phyloP scores from a whole-genome alignment of 1,284 basidiomycete species.

The Polyporus tsugae region DNA sequence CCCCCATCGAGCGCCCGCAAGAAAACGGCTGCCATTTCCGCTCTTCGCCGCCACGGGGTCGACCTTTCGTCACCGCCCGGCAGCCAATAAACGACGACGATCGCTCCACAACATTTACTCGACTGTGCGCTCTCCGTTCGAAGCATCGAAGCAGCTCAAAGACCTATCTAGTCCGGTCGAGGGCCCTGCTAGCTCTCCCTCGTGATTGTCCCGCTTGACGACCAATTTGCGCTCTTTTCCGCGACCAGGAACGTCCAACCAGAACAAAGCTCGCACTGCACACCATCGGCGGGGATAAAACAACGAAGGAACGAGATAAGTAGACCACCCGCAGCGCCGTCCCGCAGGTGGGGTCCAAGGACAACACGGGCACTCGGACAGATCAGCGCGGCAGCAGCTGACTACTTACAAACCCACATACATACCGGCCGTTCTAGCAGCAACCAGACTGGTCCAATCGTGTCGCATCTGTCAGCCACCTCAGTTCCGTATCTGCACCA shows the following conservation, averaged over 20 bases:
- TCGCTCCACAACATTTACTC: conserved; percentile 3
- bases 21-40: conserved; percentile 5
- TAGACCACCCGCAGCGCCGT: background rate
- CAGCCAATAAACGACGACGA: background rate
- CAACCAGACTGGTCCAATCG: conserved; percentile 7
- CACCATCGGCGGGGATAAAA: background rate
- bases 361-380: conserved; percentile 1
- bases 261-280: background rate
- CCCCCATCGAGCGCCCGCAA: background rate
- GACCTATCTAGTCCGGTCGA: conserved; percentile 7
- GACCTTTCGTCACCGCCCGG: conserved; percentile 3
- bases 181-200: background rate
- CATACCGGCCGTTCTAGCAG: conserved; percentile 10
- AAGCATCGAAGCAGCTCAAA: background rate
- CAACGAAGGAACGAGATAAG: background rate
- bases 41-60: background rate
- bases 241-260: background rate
- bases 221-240: background rate
- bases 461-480: conserved; percentile 5
- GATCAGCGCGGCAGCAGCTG: conserved; percentile 9
- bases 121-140: conserved; percentile 5
- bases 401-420: background rate
- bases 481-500: background rate
- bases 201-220: conserved; percentile 2
- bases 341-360: background rate